Percentiles rank a stretch among this genome's conserved stretches.
phyloP scores from a whole-genome alignment of 1,284 basidiomycete genomes.

The Fomitopsis betulina region DNA sequence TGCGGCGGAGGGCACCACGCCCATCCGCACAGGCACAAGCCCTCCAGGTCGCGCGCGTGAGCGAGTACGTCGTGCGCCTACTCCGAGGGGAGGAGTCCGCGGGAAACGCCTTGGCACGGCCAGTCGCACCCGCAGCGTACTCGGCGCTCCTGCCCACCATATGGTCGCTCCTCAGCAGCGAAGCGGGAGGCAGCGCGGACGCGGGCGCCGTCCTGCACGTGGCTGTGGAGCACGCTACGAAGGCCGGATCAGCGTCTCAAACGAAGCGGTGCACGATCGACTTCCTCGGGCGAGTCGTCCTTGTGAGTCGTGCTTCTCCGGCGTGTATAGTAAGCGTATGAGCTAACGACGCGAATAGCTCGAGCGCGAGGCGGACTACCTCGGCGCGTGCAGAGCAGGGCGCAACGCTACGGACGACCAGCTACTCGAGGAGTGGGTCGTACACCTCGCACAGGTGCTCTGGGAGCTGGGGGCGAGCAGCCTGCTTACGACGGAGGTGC shows the following conservation, averaged over 20 bases:
- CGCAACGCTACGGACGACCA: constrained; percentile 28
- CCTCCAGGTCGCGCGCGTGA: constrained; percentile 50
- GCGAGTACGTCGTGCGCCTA: constrained; percentile 65
- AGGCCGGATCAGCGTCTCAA: constrained; percentile 49
- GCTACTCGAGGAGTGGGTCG: constrained; percentile 57
- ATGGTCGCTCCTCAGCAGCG: constrained; percentile 71
- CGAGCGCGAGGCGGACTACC: constrained; percentile 53
- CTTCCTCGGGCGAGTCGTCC: constrained; percentile 63
- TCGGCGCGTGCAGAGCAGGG: constrained; percentile 42
- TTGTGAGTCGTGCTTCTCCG: constrained; percentile 43
- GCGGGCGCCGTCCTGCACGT: constrained; percentile 42
- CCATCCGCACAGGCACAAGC: constrained; percentile 12
- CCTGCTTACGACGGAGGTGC: constrained; percentile 51
- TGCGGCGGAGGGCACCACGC: not conserved
- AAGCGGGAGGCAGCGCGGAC: constrained; percentile 14
- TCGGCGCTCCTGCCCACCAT: constrained; percentile 73
- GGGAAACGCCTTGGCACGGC: constrained; percentile 29
- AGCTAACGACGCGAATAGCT: constrained; percentile 39
- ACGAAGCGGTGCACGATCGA: constrained; percentile 64
- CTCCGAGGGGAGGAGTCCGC: constrained; percentile 53
- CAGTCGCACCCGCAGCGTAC: constrained; percentile 62
- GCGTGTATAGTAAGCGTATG: not conserved
- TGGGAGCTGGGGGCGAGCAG: constrained; percentile 78
- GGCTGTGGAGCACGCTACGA: constrained; percentile 55
- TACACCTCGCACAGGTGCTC: constrained; percentile 68